Conservation (phyloP, 768 basidiomycete species). For the Collybiopsis confluens region DNA sequence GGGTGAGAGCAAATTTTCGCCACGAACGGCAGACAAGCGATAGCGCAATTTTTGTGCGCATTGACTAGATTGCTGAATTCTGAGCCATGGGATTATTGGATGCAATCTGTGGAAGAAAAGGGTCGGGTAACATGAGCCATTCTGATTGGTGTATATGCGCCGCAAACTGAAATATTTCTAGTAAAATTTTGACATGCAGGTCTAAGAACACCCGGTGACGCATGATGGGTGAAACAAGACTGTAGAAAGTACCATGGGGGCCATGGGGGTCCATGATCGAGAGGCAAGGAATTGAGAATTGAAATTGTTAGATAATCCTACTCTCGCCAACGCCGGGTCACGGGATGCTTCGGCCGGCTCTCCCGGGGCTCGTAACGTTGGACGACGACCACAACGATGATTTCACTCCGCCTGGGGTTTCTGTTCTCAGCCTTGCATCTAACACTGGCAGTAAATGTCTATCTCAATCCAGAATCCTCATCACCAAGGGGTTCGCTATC, state of each 20-base stretch:
- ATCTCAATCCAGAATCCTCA: constrained; percentile 45
- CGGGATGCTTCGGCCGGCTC: too few relatives aligned
- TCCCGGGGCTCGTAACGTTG: neutral
- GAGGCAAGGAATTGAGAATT: too few relatives aligned
- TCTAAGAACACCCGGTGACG: constrained; percentile 16
- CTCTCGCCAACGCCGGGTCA: too few relatives aligned
- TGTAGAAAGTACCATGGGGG: too few relatives aligned
- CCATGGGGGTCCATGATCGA: too few relatives aligned
- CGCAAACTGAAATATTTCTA: constrained; percentile 54
- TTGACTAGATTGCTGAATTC: constrained; percentile 42
- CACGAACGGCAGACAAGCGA: constrained; percentile 45
- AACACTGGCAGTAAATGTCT: constrained; percentile 53
- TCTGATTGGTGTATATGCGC: constrained; percentile 42
- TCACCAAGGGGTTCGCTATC: constrained; percentile 36
- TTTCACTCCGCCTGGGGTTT: constrained; percentile 5
- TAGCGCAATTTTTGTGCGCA: constrained; percentile 46
- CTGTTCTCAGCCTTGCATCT: constrained; percentile 32
- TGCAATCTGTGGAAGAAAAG: constrained; percentile 36
- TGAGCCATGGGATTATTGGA: constrained; percentile 41
- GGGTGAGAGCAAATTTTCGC: constrained; percentile 36
- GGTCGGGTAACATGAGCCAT: constrained; percentile 41
- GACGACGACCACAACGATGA: constrained; percentile 2
- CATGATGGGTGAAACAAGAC: neutral
- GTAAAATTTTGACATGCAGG: constrained; percentile 48
- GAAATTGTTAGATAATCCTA: too few relatives aligned